These are phyloP conservation scores for Bipolaris bicolor DNA, from an alignment of 2,329 filamentous ascomycete species.

Conservation along the genomic window DNA sequence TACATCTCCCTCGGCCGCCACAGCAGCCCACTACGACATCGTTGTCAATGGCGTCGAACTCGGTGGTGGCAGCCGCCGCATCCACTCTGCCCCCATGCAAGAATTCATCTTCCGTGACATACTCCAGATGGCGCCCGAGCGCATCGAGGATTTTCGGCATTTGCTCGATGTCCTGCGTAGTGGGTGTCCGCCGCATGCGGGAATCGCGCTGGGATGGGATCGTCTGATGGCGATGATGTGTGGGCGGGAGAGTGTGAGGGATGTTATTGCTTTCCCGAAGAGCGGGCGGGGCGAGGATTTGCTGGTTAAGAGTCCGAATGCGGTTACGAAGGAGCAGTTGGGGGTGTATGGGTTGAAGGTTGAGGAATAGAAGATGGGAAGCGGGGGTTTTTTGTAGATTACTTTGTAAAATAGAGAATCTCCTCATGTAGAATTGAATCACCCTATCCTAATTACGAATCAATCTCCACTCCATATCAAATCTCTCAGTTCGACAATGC, in stretches of 20 bases:
- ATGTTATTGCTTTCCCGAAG: constrained; percentile 98
- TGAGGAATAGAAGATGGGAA: background rate
- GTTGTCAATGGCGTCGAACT: constrained; percentile 95
- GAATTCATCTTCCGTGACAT: constrained; percentile 84
- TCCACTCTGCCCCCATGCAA: constrained; percentile 83
- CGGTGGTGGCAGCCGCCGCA: constrained; percentile 90
- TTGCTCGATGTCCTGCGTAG: constrained; percentile 79
- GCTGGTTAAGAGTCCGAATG: constrained; percentile 78
- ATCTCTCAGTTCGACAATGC: no score
- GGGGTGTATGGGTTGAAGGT: constrained; percentile 63
- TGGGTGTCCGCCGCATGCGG: constrained; percentile 93
- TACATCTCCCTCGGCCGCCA: constrained; percentile 72
- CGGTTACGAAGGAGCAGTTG: constrained; percentile 66
- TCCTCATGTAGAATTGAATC: background rate
- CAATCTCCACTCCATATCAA: no score
- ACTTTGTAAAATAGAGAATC: background rate
- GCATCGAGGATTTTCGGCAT: constrained; percentile 83
- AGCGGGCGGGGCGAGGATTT: constrained; percentile 86
- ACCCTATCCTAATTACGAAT: no score
- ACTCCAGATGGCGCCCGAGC: constrained; percentile 73
- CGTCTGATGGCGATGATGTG: constrained; percentile 81
- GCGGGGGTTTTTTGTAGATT: background rate
- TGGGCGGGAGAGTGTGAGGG: constrained; percentile 76
- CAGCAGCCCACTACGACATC: constrained; percentile 92
- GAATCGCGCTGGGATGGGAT: constrained; percentile 92